A percentile compares a stretch with the other conserved stretches of the same genome.
phyloP scores from a whole-genome alignment of 495 filamentous ascomycete species.

The Aspergillus ellipticus region DNA sequence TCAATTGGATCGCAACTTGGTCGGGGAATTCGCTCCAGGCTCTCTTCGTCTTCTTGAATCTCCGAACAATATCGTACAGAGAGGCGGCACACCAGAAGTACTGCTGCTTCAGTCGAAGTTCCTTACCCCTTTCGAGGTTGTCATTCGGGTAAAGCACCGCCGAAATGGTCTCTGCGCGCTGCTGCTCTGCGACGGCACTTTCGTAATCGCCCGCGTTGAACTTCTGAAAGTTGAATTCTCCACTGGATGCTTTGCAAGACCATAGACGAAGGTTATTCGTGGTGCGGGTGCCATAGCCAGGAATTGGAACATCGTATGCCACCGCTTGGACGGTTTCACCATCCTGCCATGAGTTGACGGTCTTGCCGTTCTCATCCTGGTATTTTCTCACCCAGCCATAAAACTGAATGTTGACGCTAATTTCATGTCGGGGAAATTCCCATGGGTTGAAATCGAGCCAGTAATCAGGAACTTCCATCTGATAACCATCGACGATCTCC shows the following conservation, averaged over 20 bases:
- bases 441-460: slow-evolving; percentile 99
- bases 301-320: slow-evolving; percentile 93
- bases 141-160: slow-evolving; percentile 98
- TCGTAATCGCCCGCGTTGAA: slow-evolving; percentile 99
- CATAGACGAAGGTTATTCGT: slow-evolving; percentile 96
- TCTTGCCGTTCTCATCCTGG: slow-evolving; percentile 72
- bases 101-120: slow-evolving; percentile 96
- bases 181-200: slow-evolving; percentile 92
- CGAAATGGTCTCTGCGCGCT: slow-evolving; percentile 94
- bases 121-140: slow-evolving; percentile 93
- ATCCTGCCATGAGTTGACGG: slow-evolving; percentile 72
- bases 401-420: slow-evolving; percentile 95
- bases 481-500: slow-evolving; percentile 95
- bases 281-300: slow-evolving; percentile 81
- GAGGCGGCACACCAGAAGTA: slow-evolving; percentile 99
- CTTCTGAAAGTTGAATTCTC: slow-evolving; percentile 99
- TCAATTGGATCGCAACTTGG: slow-evolving; percentile 94
- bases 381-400: slow-evolving; percentile 77
- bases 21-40: slow-evolving; percentile 90
- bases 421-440: slow-evolving; percentile 95
- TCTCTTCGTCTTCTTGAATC: slow-evolving; percentile 95
- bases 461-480: slow-evolving; percentile 96
- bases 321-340: slow-evolving; percentile 91
- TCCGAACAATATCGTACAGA: slow-evolving; percentile 88
- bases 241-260: slow-evolving; percentile 94